These are phyloP conservation scores for Candida insectalens DNA, from an alignment of 805 yeast species.

Conservation along the genomic window DNA sequence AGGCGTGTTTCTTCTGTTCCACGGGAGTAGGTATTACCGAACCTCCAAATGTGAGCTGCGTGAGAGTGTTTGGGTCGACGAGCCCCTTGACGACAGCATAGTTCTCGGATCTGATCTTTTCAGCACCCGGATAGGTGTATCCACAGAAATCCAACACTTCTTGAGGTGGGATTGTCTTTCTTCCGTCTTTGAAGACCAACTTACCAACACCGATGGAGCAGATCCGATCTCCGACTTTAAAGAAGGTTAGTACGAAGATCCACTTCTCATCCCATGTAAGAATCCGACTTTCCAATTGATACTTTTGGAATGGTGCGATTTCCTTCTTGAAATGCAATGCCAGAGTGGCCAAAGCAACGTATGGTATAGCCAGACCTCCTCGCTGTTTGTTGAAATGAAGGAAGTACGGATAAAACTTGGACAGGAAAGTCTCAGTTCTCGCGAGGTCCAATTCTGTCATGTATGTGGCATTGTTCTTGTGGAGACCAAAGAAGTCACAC, in stretches of 20 bases:
- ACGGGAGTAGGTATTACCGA: no score
- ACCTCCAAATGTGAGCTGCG: no score
- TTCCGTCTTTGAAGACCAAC: conserved; percentile 71
- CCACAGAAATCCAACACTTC: conserved; percentile 51
- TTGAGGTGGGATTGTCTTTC: conserved; percentile 63
- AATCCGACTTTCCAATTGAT: conserved; percentile 45
- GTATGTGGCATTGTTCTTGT: conserved; percentile 83
- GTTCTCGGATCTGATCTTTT: conserved; percentile 29
- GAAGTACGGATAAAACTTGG: conserved; percentile 30
- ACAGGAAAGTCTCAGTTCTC: conserved; percentile 52
- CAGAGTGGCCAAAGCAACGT: conserved; percentile 70
- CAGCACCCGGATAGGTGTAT: conserved; percentile 42
- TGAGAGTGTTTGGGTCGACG: conserved; percentile 17
- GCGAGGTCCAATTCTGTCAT: conserved; percentile 73
- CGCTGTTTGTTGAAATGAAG: conserved; percentile 13
- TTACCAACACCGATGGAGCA: conserved; percentile 59
- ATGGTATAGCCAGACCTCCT: conserved; percentile 34
- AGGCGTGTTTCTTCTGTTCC: background rate
- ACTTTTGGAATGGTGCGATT: conserved; percentile 55
- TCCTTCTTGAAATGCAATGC: conserved; percentile 62
- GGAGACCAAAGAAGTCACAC: conserved; percentile 70
- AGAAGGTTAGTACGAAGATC: conserved; percentile 63
- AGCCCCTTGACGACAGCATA: conserved; percentile 29
- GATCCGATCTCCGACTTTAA: conserved; percentile 32
- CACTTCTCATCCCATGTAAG: conserved; percentile 85